Percentiles rank a stretch among this genome's conserved stretches.
Conservation (phyloP, 2,329 filamentous ascomycete species). For the Reticulascus tulasneorum region DNA sequence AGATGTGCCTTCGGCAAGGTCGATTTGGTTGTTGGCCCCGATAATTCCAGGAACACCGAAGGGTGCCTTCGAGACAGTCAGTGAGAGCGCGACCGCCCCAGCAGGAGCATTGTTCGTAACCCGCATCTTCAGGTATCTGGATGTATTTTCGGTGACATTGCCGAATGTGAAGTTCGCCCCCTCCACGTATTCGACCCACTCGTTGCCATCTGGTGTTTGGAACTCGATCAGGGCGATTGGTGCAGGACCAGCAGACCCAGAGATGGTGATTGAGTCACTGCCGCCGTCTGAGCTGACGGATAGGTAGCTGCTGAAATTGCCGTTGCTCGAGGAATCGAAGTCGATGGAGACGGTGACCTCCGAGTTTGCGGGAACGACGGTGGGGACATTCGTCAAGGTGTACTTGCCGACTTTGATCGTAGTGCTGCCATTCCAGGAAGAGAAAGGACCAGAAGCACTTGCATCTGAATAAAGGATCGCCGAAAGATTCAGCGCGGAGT, state of each 20-base stretch:
- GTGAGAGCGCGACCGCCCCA: constrained; percentile 42
- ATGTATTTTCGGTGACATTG: constrained; percentile 49
- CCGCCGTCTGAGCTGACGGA: constrained; percentile 46
- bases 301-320: constrained; percentile 47
- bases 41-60: constrained; percentile 53
- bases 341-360: constrained; percentile 37
- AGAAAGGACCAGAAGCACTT: constrained; percentile 41
- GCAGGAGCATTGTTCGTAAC: constrained; percentile 46
- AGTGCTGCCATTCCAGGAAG: constrained; percentile 30
- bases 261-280: constrained; percentile 40
- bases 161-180: constrained; percentile 49
- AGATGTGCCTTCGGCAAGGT: constrained; percentile 53
- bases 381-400: constrained; percentile 42
- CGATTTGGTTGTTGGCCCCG: constrained; percentile 49
- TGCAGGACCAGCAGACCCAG: constrained; percentile 44
- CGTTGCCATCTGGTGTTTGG: constrained; percentile 44
- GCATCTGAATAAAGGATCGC: constrained; percentile 39
- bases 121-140: constrained; percentile 43
- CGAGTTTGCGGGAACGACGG: constrained; percentile 34
- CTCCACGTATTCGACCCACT: constrained; percentile 44
- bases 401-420: constrained; percentile 43
- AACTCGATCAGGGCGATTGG: constrained; percentile 51
- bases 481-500: constrained; percentile 37
- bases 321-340: constrained; percentile 42
- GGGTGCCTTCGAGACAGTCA: constrained; percentile 59